Base-by-base conservation (phyloP, 2,329 filamentous ascomycete genomes). In the Tolypocladium nubicola region DNA sequence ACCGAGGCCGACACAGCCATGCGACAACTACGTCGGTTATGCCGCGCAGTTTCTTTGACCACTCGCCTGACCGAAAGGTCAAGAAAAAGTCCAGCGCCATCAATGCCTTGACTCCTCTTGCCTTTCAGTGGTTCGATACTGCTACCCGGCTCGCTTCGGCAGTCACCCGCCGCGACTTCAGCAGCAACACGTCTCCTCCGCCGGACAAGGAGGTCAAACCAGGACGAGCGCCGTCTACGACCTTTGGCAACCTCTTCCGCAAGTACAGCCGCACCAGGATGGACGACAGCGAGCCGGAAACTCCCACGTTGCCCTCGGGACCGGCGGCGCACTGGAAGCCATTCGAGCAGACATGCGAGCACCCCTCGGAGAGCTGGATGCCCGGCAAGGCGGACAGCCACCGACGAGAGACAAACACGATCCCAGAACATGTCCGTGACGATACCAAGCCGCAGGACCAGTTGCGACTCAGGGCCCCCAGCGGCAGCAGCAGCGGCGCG, bases 241-340 rank as follows among this genome's bases (percentile, higher is more conserved):
- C 62, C 1, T 60, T 70, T 14, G 56, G 64, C 4, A 61, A 56
- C 33, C 55, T 70, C 9, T 65, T 70, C 47, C 65, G 66, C 23
- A 69, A 63, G 40, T 62, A 63, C 39, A 59, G 59, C 30, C 62
- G 61, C 41, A 60, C 62, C 38, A 66, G 65, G 7, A 39, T 63
- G 33, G 56, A 57, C 1, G 58, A 52, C 45, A 37, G 49, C 26
- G 35, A 47, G 10, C 16, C 14, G 2, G 19, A 9, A 11, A n/a
- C 11, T 7, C 47, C 11, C 47, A 35, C 8, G 16, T 52, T 19
- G 30, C 10, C 30, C 10, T 37, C 30, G 10, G 21, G 47, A 8
- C 47, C 47, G 2, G 30, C 47, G 21, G 30, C 21, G 19, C 47
- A 52, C 30, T 52, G 47, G 47, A 35, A n/a, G 47, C 47, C 47